Conservation (phyloP, 2,329 filamentous ascomycete species). For the Coniochaeta sp. region DNA sequence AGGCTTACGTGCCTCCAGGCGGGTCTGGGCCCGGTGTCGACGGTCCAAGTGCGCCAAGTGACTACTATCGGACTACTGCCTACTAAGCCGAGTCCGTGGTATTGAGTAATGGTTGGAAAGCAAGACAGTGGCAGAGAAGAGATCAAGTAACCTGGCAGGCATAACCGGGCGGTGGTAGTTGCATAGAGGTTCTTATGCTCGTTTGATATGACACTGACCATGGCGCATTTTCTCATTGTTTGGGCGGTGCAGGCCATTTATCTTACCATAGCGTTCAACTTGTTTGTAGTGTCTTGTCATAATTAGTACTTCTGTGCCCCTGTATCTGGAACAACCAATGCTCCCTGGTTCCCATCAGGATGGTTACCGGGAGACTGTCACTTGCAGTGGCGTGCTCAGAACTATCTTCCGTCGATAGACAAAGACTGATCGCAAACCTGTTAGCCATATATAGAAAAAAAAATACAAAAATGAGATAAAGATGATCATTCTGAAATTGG, state of each 20-base stretch:
- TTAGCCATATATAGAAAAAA: too few relatives aligned
- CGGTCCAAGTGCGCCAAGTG: conserved; percentile 39
- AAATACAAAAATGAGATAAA: too few relatives aligned
- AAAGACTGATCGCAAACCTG: too few relatives aligned
- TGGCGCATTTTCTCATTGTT: neutral
- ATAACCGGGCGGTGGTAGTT: neutral
- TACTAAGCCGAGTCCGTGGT: conserved; percentile 12
- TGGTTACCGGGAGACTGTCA: too few relatives aligned
- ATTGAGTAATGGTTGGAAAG: too few relatives aligned
- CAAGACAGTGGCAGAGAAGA: neutral
- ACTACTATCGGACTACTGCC: conserved; percentile 16
- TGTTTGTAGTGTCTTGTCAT: neutral
- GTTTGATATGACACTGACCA: neutral
- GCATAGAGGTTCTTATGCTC: neutral
- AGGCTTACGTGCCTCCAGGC: conserved; percentile 46
- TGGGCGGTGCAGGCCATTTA: neutral
- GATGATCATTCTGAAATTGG: too few relatives aligned
- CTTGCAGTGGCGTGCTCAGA: too few relatives aligned
- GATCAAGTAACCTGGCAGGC: neutral
- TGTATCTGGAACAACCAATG: neutral
- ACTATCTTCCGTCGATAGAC: too few relatives aligned
- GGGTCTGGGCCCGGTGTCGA: conserved; percentile 2
- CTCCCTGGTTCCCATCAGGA: neutral
- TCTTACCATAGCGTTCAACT: neutral
- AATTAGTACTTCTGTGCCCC: neutral